phyloP scores from a whole-genome alignment of 2,329 filamentous ascomycete genomes.

The Fusarium gaditjirri region DNA sequence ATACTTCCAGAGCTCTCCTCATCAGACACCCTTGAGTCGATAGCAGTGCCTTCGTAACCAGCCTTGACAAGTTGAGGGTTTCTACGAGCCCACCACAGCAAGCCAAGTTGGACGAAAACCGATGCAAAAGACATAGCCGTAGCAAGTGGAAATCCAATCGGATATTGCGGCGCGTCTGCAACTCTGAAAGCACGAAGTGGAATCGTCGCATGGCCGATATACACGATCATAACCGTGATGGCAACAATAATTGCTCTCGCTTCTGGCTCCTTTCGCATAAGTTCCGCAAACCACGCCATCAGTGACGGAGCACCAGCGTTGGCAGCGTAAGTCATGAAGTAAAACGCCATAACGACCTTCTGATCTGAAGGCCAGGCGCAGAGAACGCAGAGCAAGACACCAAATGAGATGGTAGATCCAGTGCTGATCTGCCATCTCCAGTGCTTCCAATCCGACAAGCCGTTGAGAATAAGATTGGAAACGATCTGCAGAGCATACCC shows the following conservation, averaged over 20 bases:
- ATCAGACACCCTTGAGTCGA: slow-evolving; percentile 26
- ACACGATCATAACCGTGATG: slow-evolving; percentile 52
- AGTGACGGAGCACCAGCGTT: slow-evolving; percentile 48
- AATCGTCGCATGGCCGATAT: slow-evolving; percentile 53
- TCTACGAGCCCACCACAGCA: slow-evolving; percentile 46
- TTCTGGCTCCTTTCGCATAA: slow-evolving; percentile 51
- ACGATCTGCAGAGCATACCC: slow-evolving; percentile 50
- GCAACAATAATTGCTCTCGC: slow-evolving; percentile 51
- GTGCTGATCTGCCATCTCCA: slow-evolving; percentile 54
- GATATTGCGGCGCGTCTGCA: slow-evolving; percentile 49
- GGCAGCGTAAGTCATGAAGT: slow-evolving; percentile 52
- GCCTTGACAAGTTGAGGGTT: slow-evolving; percentile 32
- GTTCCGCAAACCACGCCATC: slow-evolving; percentile 52
- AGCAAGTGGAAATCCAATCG: slow-evolving; percentile 51
- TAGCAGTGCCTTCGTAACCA: slow-evolving; percentile 34
- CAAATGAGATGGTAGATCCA: slow-evolving; percentile 44
- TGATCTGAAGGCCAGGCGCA: slow-evolving; percentile 49
- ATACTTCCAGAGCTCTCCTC: slow-evolving; percentile 29
- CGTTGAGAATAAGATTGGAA: slow-evolving; percentile 50
- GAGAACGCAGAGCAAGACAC: slow-evolving; percentile 48
- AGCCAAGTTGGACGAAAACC: slow-evolving; percentile 47
- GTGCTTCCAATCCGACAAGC: slow-evolving; percentile 51
- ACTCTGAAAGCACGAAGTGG: slow-evolving; percentile 51
- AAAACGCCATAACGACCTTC: slow-evolving; percentile 49
- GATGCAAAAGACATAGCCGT: slow-evolving; percentile 48